Evolutionary conservation across 768 basidiomycete genomes (phyloP).

Genomic region (Tylopilus vinaceipallidus): DNA sequence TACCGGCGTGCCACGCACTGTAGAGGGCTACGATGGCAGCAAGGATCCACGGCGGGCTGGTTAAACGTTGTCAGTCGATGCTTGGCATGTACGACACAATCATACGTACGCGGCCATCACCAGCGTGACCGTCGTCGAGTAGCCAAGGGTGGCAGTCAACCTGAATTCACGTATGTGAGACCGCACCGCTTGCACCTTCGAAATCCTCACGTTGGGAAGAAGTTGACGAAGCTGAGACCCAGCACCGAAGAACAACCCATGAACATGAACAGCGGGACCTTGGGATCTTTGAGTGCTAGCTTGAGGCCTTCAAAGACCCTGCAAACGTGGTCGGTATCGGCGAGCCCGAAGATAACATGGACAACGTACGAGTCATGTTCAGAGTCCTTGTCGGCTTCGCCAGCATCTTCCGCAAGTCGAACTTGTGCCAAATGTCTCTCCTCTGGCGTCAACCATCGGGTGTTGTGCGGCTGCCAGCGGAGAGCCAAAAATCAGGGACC

Average conservation of each 20-base stretch:
- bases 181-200: not conserved
- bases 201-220: constrained; percentile 48
- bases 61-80: not conserved
- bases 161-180: constrained; percentile 27
- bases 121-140: constrained; percentile 57
- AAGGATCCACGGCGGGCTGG: constrained; percentile 61
- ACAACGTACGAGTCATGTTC: constrained; percentile 51
- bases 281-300: constrained; percentile 55
- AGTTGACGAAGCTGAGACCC: constrained; percentile 60
- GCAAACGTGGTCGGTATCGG: not conserved
- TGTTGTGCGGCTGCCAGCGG: constrained; percentile 59
- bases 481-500: not conserved
- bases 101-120: constrained; percentile 54
- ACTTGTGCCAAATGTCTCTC: constrained; percentile 61
- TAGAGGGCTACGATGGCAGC: constrained; percentile 47
- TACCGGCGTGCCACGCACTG: constrained; percentile 56
- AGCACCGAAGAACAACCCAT: constrained; percentile 54
- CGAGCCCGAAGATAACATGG: not conserved
- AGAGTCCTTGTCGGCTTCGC: constrained; percentile 63
- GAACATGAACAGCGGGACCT: constrained; percentile 51
- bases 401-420: constrained; percentile 65
- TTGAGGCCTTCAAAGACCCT: constrained; percentile 33
- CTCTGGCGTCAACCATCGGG: constrained; percentile 50
- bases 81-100: not conserved
- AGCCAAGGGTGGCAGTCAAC: constrained; percentile 61